Conservation (phyloP, 2,329 filamentous ascomycete genomes). For the Aspergillus pseudoglaucus region DNA sequence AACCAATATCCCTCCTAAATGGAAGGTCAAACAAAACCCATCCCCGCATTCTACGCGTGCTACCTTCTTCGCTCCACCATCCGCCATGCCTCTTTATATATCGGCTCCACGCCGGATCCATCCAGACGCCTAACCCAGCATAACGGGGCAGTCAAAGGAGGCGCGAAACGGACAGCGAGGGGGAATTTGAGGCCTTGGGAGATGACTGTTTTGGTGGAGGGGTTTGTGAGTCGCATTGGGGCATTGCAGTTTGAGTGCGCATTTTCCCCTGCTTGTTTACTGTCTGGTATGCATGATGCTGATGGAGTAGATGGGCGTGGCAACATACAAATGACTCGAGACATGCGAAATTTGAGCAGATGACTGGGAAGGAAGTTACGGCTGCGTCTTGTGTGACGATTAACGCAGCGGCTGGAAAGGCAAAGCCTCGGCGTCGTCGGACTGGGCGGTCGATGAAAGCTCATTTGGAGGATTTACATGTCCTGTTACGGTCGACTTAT, state of each 20-base stretch:
- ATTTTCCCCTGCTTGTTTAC: background rate
- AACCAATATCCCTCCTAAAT: background rate
- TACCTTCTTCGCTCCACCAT: constrained; percentile 84
- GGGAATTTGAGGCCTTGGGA: constrained; percentile 74
- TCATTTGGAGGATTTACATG: constrained; percentile 71
- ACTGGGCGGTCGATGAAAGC: constrained; percentile 58
- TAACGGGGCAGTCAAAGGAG: constrained; percentile 77
- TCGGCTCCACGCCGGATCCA: constrained; percentile 88
- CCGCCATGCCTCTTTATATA: constrained; percentile 64
- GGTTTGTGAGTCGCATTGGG: constrained; percentile 79
- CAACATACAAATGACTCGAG: constrained; percentile 75
- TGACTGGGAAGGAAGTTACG: constrained; percentile 24
- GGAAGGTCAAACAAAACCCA: constrained; percentile 45
- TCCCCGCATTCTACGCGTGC: constrained; percentile 87
- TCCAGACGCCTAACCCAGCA: constrained; percentile 80
- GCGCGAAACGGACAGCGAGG: constrained; percentile 68
- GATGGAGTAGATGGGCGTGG: constrained; percentile 69
- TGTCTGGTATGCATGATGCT: background rate
- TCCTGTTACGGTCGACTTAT: constrained; percentile 70
- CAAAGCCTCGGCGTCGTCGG: constrained; percentile 32
- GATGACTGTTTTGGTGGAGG: constrained; percentile 78
- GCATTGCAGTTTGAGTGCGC: constrained; percentile 90
- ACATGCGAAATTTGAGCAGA: constrained; percentile 57
- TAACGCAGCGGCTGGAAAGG: constrained; percentile 34
- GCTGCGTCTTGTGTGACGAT: constrained; percentile 20